phyloP scores from a whole-genome alignment of 768 basidiomycete species.

The Sporobolomyces phaffii region DNA sequence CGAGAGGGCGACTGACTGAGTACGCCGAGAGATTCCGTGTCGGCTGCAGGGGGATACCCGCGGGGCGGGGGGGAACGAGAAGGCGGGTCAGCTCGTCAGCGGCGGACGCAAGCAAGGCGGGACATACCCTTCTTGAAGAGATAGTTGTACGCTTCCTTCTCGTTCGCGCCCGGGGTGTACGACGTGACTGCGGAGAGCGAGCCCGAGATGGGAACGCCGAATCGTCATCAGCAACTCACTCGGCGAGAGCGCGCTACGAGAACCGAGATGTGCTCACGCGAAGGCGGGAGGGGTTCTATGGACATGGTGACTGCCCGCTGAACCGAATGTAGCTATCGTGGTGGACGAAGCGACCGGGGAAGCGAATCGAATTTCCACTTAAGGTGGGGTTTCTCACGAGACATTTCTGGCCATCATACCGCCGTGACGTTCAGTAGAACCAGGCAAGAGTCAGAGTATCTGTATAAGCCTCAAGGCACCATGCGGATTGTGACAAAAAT shows the following conservation, averaged over 20 bases:
- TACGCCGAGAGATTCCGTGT: constrained; percentile 72
- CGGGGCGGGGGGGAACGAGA: too few species aligned
- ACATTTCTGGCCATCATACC: too few species aligned
- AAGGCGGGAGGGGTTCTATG: not conserved
- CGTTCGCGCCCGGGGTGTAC: constrained; percentile 17
- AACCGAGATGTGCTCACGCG: constrained; percentile 8
- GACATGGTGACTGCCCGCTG: not conserved
- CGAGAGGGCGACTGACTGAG: too few species aligned
- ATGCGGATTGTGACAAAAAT: too few species aligned
- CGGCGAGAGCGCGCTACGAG: too few species aligned
- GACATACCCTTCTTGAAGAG: constrained; percentile 33
- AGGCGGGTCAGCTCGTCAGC: not conserved
- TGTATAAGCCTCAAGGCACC: too few species aligned
- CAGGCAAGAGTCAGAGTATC: too few species aligned
- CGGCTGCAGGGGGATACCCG: constrained; percentile 55
- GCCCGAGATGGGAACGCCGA: not conserved
- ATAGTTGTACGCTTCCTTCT: constrained; percentile 32
- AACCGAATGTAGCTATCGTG: not conserved
- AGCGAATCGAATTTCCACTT: too few species aligned
- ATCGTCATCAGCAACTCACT: constrained; percentile 6
- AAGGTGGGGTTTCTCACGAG: too few species aligned
- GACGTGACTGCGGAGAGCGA: constrained; percentile 8
- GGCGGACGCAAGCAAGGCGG: not conserved
- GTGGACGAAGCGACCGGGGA: too few species aligned
- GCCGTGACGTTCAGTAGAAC: too few species aligned